Evolutionary conservation across 2,329 filamentous ascomycete species (phyloP), one percentile per base, ranked within the genome.

Genomic region (Aspergillus felis): DNA sequence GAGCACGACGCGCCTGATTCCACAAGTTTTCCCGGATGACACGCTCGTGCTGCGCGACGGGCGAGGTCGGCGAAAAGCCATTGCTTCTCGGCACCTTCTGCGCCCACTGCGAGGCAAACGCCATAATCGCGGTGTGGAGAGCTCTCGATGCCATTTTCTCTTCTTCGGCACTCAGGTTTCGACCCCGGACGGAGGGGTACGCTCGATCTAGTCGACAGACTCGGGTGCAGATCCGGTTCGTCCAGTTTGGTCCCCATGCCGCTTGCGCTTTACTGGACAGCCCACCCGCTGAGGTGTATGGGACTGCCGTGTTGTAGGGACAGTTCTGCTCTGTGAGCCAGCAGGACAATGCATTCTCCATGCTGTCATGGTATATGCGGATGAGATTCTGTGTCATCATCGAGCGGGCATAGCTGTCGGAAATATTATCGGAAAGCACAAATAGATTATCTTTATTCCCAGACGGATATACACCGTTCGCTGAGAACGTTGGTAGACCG

Each of bases 281-380:
- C 17, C 63, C 29, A 62, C 68, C 38, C 59, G 60, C 56, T 5
- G 63, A 53, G 46, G 60, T 44, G 38, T 28, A 27, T 5, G 24
- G 22, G 17, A 42, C 38, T 3, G 41, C 38, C 10, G 27, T 66
- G 51, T 70, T 75, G 61, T 79, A 78, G 3, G 77, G 76, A 57
- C 76, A 79, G 25, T 76, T 79, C 53, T 71, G 69, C 61, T 78
- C 76, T 5, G 76, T 78, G 57, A 76, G 59, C 74, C 73, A 79
- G 57, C 73, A 78, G 12, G 73, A 75, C n/a, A 76, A 64, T 12
- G 71, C 76, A 56, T 77, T 76, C 62, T 77, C 76, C 66, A 79
- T 75, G 57, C 74, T 74, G 61, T 78, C 72, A 56, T 77, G 73
- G 57, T 79, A 79, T 44, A 79, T 75, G 55, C 71, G 74, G 50